Percentiles rank a stretch among this genome's conserved stretches.
Conservation (phyloP, 148 eudicot genomes). For the Polygonum aviculare region DNA sequence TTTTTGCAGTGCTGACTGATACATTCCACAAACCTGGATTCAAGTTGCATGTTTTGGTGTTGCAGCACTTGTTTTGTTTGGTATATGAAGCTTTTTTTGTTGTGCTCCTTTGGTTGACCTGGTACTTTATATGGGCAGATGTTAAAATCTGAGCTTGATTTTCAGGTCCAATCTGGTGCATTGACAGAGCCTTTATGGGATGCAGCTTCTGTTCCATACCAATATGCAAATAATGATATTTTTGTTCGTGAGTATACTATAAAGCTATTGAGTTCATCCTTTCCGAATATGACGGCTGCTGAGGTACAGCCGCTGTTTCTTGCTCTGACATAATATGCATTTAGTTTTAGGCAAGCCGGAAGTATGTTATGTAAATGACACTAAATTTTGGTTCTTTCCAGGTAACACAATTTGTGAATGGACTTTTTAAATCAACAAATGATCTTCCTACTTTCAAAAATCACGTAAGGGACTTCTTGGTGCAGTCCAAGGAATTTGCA, state of each 20-base stretch:
- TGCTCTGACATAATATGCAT: neutral
- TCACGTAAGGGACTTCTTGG: slow-evolving; percentile 90
- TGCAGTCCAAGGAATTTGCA: slow-evolving; percentile 92
- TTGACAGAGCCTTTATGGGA: slow-evolving; percentile 95
- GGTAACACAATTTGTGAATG: slow-evolving; percentile 89
- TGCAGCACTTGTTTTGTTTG: slow-evolving; percentile 83
- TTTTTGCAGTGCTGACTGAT: slow-evolving; percentile 91
- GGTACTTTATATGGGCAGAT: neutral
- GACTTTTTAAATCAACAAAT: slow-evolving; percentile 67
- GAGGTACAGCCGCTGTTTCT: slow-evolving; percentile 44
- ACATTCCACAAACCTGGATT: slow-evolving; percentile 99
- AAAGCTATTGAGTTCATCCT: slow-evolving; percentile 75
- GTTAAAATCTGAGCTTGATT: neutral
- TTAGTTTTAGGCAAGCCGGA: neutral
- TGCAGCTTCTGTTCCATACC: slow-evolving; percentile 61
- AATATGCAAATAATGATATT: slow-evolving; percentile 66
- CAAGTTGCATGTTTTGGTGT: slow-evolving; percentile 85
- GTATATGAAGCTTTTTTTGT: slow-evolving; percentile 22
- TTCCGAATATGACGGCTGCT: slow-evolving; percentile 81
- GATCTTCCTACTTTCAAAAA: slow-evolving; percentile 79
- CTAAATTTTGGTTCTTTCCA: slow-evolving; percentile 12
- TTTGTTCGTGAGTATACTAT: slow-evolving; percentile 88
- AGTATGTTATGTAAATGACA: neutral
- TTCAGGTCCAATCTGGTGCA: slow-evolving; percentile 71
- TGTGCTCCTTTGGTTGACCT: neutral